Conservation (phyloP, 352 stramenopile genomes). For the Nothophytophthora sp. region DNA sequence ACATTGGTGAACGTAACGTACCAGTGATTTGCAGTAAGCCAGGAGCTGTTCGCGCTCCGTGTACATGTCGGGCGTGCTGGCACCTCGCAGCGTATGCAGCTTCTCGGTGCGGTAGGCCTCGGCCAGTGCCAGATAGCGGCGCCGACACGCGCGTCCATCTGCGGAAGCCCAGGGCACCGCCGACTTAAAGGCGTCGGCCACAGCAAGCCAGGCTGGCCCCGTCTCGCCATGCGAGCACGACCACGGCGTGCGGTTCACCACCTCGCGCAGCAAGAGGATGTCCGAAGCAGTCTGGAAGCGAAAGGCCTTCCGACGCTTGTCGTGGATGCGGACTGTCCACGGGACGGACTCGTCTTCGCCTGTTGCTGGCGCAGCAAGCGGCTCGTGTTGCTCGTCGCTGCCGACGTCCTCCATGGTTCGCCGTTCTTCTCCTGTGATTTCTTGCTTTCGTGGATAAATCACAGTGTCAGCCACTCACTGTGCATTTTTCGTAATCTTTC, state of each 20-base stretch:
- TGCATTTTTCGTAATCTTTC: too few relatives aligned
- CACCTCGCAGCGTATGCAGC: constrained; percentile 19
- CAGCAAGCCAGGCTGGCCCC: constrained; percentile 21
- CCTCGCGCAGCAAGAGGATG: constrained; percentile 22
- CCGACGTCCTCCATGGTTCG: too few relatives aligned
- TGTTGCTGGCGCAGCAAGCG: too few relatives aligned
- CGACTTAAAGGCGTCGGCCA: constrained; percentile 17
- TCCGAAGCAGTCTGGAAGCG: constrained; percentile 29
- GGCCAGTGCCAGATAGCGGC: constrained; percentile 21
- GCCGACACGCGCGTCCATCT: constrained; percentile 22
- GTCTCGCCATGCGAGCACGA: constrained; percentile 21
- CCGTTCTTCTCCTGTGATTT: too few relatives aligned
- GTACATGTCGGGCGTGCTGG: constrained; percentile 19
- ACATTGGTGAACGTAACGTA: too few relatives aligned
- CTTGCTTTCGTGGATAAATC: too few relatives aligned
- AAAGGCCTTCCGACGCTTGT: constrained; percentile 28
- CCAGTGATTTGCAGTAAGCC: constrained; percentile 15
- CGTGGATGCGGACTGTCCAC: constrained; percentile 23
- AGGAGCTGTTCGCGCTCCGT: constrained; percentile 19
- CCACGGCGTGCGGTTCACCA: constrained; percentile 24
- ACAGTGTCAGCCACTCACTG: too few relatives aligned
- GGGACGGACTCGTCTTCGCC: too few relatives aligned
- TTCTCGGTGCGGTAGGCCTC: constrained; percentile 16
- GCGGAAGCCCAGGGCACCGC: constrained; percentile 20
- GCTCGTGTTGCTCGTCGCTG: too few relatives aligned